phyloP scores from a whole-genome alignment of 768 basidiomycete genomes.

The button mushroom (Agaricus bisporus) region DNA sequence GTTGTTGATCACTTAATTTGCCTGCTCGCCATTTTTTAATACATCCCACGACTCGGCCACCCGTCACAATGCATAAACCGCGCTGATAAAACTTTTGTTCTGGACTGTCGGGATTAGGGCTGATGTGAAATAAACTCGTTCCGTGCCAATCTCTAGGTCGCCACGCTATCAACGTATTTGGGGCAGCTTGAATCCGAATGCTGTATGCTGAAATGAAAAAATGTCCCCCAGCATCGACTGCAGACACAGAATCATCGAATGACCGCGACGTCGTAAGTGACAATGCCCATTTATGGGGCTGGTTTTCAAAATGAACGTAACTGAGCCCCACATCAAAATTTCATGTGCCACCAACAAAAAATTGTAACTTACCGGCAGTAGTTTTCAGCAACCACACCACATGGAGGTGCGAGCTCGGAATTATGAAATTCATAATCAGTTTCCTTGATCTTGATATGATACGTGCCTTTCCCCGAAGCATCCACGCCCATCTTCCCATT shows the following conservation, averaged over 20 bases:
- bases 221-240: constrained; percentile 8
- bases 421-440: not conserved
- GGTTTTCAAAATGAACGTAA: constrained; percentile 9
- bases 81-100: not conserved
- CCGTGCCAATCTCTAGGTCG: constrained; percentile 13
- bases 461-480: not conserved
- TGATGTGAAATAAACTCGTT: constrained; percentile 6
- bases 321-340: no score
- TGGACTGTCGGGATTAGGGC: not conserved
- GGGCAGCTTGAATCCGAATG: constrained; percentile 11
- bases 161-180: constrained; percentile 13
- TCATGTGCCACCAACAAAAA: no score
- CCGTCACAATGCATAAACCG: not conserved
- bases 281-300: constrained; percentile 13
- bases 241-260: not conserved
- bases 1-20: no score
- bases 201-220: constrained; percentile 13
- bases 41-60: not conserved
- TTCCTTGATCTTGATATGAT: no score
- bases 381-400: constrained; percentile 9
- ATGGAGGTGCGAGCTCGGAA: constrained; percentile 8
- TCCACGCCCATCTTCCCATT: not conserved
- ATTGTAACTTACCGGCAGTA: constrained; percentile 7
- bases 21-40: not conserved
- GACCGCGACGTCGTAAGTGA: constrained; percentile 1